Percentiles rank a stretch among this genome's conserved stretches.
phyloP scores from a whole-genome alignment of 371 early-diverging fungal genomes.

The Cokeromyces recurvatus region DNA sequence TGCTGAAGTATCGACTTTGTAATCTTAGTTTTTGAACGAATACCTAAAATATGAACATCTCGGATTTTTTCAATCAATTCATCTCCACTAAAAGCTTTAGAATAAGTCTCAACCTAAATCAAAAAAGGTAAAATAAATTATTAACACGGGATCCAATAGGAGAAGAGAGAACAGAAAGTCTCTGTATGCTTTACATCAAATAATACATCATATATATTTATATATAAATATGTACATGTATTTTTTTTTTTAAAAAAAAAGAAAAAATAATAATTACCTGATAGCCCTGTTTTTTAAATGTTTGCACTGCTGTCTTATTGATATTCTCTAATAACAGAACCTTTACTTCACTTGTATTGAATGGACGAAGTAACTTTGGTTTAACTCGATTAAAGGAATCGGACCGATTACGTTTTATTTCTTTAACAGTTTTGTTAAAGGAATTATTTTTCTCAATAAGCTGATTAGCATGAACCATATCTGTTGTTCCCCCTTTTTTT shows the following conservation, averaged over 20 bases:
- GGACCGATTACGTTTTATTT: conserved; percentile 14
- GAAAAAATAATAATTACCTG: conserved; percentile 49
- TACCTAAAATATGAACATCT: conserved; percentile 91
- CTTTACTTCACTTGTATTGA: conserved; percentile 62
- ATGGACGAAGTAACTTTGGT: conserved; percentile 53
- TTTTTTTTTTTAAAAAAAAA: no score
- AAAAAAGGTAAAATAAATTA: not conserved
- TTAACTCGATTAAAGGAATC: conserved; percentile 14
- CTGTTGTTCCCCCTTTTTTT: no score
- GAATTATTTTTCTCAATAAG: no score
- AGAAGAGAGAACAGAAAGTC: no score
- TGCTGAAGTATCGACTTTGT: conserved; percentile 80
- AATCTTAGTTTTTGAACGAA: conserved; percentile 92
- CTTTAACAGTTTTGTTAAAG: not conserved
- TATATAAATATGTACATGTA: no score
- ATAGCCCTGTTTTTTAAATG: conserved; percentile 80
- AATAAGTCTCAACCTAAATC: conserved; percentile 78
- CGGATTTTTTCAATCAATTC: conserved; percentile 88
- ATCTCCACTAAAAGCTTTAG: conserved; percentile 85
- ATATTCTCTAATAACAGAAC: conserved; percentile 86
- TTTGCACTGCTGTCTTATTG: conserved; percentile 72
- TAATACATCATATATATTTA: no score
- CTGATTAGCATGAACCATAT: no score
- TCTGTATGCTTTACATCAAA: not conserved
- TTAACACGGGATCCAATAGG: no score